A percentile compares a stretch with the other conserved stretches of the same genome.
These are phyloP conservation scores for Ampelomyces quisqualis DNA, from an alignment of 2,329 filamentous ascomycete species.

Conservation along the genomic window DNA sequence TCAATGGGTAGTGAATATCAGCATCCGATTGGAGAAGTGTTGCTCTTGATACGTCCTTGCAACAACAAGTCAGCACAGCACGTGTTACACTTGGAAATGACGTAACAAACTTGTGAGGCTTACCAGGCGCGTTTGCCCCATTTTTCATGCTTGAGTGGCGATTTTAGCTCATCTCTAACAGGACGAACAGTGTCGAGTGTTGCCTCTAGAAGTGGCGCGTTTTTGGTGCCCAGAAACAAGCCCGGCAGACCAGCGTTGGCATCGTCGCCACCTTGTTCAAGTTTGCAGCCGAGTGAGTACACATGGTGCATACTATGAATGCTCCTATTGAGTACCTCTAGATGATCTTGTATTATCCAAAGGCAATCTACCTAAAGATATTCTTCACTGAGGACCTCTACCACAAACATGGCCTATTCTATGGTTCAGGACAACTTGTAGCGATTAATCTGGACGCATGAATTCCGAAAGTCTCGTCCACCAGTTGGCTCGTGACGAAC, in stretches of 20 bases:
- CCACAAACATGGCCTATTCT: constrained; percentile 1
- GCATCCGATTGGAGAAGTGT: not conserved
- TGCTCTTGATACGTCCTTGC: constrained; percentile 6
- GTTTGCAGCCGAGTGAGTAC: not conserved
- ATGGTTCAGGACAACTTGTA: not conserved
- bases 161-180: not conserved
- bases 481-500: not conserved
- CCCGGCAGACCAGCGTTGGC: constrained; percentile 2
- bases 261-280: constrained; percentile 1
- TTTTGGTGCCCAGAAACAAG: not conserved
- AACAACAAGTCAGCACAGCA: no score
- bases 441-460: not conserved
- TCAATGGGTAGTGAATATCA: constrained; percentile 1
- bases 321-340: not conserved
- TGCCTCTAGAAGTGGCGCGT: not conserved
- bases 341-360: constrained; percentile 3
- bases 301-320: constrained; percentile 1
- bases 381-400: not conserved
- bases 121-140: not conserved
- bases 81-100: no score
- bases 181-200: not conserved
- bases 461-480: not conserved
- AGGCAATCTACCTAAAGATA: constrained; percentile 4
- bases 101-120: no score
- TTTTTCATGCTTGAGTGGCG: not conserved